phyloP scores from a whole-genome alignment of 345 rosid genomes.

The Citrus reticulata region DNA sequence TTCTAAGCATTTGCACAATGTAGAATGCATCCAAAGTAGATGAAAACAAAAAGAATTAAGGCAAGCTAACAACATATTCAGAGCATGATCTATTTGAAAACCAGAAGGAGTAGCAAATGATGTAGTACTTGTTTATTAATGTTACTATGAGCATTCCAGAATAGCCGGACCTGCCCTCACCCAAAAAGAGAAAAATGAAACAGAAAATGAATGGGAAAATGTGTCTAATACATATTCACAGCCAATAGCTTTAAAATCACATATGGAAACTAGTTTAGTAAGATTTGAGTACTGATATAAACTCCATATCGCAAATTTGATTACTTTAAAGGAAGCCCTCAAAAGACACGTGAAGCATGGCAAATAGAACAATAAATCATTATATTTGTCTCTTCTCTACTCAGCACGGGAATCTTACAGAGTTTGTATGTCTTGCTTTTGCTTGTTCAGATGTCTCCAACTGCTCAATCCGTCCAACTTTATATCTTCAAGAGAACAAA shows the following conservation, averaged over 20 bases:
- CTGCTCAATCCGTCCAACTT: conserved; percentile 98
- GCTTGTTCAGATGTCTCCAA: conserved; percentile 82
- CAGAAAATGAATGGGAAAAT: not conserved
- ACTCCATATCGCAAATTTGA: not conserved
- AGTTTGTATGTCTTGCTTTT: conserved; percentile 70
- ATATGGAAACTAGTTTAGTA: not conserved
- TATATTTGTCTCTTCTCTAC: conserved; percentile 14
- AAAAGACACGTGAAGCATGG: not conserved
- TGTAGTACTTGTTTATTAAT: not conserved
- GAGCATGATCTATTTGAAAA: not conserved
- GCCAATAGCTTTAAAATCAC: not conserved
- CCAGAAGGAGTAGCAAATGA: not conserved
- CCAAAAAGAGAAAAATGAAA: not conserved
- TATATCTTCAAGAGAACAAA: conserved; percentile 50
- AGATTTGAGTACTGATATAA: not conserved
- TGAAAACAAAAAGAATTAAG: not conserved
- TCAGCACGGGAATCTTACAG: conserved; percentile 47
- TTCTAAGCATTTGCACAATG: not conserved
- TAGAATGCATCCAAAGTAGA: not conserved
- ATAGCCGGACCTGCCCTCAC: not conserved
- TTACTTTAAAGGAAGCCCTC: not conserved
- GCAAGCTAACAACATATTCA: not conserved
- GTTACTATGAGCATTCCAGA: not conserved
- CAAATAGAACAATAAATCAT: not conserved
- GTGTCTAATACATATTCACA: not conserved